A percentile compares a stretch with the other conserved stretches of the same genome.
Conservation (phyloP, 83 land plant genomes). For the Thuja plicata region DNA sequence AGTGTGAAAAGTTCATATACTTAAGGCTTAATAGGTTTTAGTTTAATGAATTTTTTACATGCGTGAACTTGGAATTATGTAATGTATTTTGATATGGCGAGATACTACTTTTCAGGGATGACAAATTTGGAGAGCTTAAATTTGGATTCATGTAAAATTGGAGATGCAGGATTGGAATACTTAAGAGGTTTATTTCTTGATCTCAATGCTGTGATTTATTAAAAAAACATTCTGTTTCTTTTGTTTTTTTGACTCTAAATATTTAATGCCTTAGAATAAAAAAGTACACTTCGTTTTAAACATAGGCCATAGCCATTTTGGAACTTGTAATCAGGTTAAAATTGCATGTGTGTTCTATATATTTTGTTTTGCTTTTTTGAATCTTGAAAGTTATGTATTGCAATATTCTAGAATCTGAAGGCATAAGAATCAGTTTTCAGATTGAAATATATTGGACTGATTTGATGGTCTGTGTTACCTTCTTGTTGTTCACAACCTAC, state of each 20-base stretch:
- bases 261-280: not conserved
- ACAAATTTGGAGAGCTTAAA: conserved; percentile 88
- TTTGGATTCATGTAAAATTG: conserved; percentile 88
- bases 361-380: not conserved
- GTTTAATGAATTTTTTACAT: not conserved
- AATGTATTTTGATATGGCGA: not conserved
- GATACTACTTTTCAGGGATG: conserved; percentile 49
- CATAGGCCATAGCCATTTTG: not conserved
- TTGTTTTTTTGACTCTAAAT: not conserved
- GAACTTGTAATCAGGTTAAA: not conserved
- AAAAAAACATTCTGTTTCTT: not conserved
- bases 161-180: conserved; percentile 71
- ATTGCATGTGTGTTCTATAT: not conserved
- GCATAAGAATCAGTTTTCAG: not conserved
- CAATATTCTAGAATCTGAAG: not conserved
- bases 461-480: not conserved
- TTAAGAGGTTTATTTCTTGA: conserved; percentile 52
- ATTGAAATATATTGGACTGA: not conserved
- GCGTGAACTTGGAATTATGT: not conserved
- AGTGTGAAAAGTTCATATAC: not conserved
- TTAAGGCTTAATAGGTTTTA: not conserved
- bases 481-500: not conserved
- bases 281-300: not conserved
- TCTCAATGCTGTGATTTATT: not conserved
- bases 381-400: not conserved